These are phyloP conservation scores for Xylaria sp. DNA, from an alignment of 2,329 filamentous ascomycete species.

Conservation along the genomic window DNA sequence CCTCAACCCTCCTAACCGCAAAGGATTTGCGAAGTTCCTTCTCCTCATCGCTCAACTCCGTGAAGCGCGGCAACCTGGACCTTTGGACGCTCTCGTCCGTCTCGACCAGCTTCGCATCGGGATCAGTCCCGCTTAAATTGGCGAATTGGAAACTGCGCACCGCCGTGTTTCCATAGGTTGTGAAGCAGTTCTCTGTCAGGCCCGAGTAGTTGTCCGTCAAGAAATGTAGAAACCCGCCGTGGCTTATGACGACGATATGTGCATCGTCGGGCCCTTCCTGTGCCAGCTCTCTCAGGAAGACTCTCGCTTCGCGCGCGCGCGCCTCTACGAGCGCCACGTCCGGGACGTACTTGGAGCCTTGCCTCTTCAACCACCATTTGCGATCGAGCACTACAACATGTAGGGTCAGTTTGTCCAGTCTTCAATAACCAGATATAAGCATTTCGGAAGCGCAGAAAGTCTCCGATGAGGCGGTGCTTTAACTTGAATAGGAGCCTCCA, in stretches of 20 bases:
- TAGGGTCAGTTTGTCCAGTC: background rate
- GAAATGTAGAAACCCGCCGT: slow-evolving; percentile 85
- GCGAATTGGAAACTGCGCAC: slow-evolving; percentile 74
- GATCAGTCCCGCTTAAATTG: slow-evolving; percentile 59
- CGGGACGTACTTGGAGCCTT: slow-evolving; percentile 57
- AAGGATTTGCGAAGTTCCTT: slow-evolving; percentile 9
- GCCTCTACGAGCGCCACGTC: slow-evolving; percentile 63
- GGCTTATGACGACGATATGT: slow-evolving; percentile 81
- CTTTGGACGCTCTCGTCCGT: slow-evolving; percentile 25
- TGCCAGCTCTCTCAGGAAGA: slow-evolving; percentile 62
- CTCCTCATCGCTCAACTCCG: slow-evolving; percentile 22
- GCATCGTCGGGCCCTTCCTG: slow-evolving; percentile 57
- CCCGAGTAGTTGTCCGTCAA: slow-evolving; percentile 83
- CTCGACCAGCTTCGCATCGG: slow-evolving; percentile 54
- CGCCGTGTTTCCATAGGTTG: slow-evolving; percentile 77
- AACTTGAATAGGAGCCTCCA: background rate
- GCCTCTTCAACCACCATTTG: slow-evolving; percentile 76
- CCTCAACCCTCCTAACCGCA: slow-evolving; percentile 24
- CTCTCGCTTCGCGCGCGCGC: slow-evolving; percentile 65
- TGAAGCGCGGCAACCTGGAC: slow-evolving; percentile 7
- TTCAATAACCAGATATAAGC: background rate
- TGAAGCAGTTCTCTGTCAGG: slow-evolving; percentile 58
- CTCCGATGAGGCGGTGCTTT: too few species aligned
- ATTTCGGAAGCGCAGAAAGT: background rate
- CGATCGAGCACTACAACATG: slow-evolving; percentile 60